phyloP scores from a whole-genome alignment of 176 grass and related monocot genomes.

The Zoysia pacifica region DNA sequence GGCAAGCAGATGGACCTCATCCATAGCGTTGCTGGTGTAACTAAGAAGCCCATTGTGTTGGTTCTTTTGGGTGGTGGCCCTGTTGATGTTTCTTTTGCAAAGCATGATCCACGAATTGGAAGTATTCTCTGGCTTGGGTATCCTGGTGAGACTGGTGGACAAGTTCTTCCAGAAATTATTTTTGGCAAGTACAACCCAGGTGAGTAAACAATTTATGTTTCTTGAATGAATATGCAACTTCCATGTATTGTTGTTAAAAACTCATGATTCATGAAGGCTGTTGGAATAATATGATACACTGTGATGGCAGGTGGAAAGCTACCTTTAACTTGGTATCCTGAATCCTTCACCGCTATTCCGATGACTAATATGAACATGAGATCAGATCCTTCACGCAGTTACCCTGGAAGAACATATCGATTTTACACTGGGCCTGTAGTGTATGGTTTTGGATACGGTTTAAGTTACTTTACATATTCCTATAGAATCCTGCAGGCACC shows the following conservation, averaged over 20 bases:
- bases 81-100: slow-evolving; percentile 80
- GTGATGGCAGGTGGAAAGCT: slow-evolving; percentile 59
- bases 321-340: slow-evolving; percentile 80
- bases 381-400: slow-evolving; percentile 61
- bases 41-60: slow-evolving; percentile 67
- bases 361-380: slow-evolving; percentile 97
- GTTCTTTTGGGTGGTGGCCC: slow-evolving; percentile 85
- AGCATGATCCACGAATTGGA: slow-evolving; percentile 54
- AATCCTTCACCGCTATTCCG: slow-evolving; percentile 74
- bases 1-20: slow-evolving; percentile 86
- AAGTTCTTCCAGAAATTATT: slow-evolving; percentile 79
- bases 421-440: slow-evolving; percentile 86
- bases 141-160: slow-evolving; percentile 83
- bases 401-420: slow-evolving; percentile 86
- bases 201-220: slow-evolving; percentile 31
- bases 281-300: slow-evolving; percentile 28
- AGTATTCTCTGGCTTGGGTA: slow-evolving; percentile 90
- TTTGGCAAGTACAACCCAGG: slow-evolving; percentile 90
- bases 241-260: slow-evolving; percentile 4
- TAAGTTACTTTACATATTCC: slow-evolving; percentile 81
- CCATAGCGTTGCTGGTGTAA: slow-evolving; percentile 43
- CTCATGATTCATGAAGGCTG: not conserved
- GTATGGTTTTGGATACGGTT: slow-evolving; percentile 77
- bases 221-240: slow-evolving; percentile 15
- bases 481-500: slow-evolving; percentile 61